phyloP scores from a whole-genome alignment of 495 filamentous ascomycete genomes.

The Lepraria neglecta region DNA sequence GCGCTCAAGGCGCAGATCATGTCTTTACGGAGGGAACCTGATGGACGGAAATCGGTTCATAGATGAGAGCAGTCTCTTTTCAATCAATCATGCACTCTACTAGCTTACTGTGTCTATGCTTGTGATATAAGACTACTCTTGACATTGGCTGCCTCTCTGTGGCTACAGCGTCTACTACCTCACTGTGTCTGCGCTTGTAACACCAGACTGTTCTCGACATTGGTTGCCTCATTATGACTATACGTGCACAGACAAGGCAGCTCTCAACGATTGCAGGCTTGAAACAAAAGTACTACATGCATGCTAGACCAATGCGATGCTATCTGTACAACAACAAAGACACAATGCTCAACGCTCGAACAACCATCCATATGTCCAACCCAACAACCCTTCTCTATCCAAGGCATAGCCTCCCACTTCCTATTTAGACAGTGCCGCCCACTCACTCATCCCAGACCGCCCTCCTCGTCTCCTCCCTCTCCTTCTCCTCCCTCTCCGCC shows the following conservation, averaged over 20 bases:
- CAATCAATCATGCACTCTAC: neutral
- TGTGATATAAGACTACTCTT: neutral
- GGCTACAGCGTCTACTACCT: no score
- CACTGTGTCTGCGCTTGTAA: no score
- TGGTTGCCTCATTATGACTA: no score
- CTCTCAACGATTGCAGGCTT: neutral
- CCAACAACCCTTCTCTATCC: neutral
- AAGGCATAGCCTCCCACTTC: neutral
- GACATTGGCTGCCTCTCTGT: neutral
- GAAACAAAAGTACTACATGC: neutral
- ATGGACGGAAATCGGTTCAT: slow-evolving; percentile 1
- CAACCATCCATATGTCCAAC: neutral
- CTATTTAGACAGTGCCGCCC: no score
- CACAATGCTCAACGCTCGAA: no score
- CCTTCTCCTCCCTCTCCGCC: slow-evolving; percentile 55
- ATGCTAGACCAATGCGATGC: neutral
- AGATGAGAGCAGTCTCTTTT: neutral
- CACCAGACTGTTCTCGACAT: no score
- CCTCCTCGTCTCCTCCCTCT: slow-evolving; percentile 62
- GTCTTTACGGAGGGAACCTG: neutral
- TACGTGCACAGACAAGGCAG: no score
- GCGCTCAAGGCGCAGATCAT: slow-evolving; percentile 16
- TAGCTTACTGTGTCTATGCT: neutral
- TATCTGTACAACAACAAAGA: neutral
- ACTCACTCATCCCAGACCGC: slow-evolving; percentile 77